These are phyloP conservation scores for Lindgomyces ingoldianus DNA, from an alignment of 495 filamentous ascomycete genomes.

Conservation along the genomic window DNA sequence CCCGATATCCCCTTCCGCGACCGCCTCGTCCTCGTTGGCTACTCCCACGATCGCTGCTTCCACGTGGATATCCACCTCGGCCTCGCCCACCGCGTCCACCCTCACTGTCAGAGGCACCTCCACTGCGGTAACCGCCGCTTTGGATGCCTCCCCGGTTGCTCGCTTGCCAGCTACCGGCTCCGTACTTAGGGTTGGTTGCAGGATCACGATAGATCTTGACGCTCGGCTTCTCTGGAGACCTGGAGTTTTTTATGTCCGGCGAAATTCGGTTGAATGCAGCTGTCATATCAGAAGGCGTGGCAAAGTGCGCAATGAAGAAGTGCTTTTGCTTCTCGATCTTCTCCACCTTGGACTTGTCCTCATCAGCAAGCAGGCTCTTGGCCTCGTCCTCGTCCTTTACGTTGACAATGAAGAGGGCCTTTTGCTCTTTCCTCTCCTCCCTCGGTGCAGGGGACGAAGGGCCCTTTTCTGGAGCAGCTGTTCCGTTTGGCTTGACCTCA, in stretches of 20 bases:
- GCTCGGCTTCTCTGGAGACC: conserved; percentile 59
- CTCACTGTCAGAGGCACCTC: conserved; percentile 76
- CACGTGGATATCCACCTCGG: conserved; percentile 58
- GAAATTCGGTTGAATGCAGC: conserved; percentile 70
- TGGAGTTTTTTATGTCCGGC: conserved; percentile 71
- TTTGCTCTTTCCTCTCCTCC: conserved; percentile 53
- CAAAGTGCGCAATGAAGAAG: conserved; percentile 81
- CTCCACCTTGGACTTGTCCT: conserved; percentile 74
- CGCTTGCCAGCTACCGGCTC: conserved; percentile 70
- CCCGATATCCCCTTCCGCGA: conserved; percentile 34
- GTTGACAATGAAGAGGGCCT: conserved; percentile 82
- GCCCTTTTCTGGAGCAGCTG: conserved; percentile 36
- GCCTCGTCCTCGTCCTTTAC: conserved; percentile 75
- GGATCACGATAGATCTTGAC: conserved; percentile 74
- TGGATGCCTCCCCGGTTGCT: conserved; percentile 60
- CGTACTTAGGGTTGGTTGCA: conserved; percentile 46
- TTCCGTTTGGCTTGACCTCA: conserved; percentile 47
- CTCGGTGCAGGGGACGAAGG: conserved; percentile 33
- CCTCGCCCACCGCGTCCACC: conserved; percentile 65
- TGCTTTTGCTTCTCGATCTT: conserved; percentile 75
- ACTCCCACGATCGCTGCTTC: conserved; percentile 57
- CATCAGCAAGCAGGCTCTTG: conserved; percentile 74
- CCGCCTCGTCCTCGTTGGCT: conserved; percentile 46
- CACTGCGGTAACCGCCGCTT: conserved; percentile 49
- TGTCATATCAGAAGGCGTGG: conserved; percentile 72